These are phyloP conservation scores for Glaciozyma martinii DNA, from an alignment of 768 basidiomycete genomes.

Conservation along the genomic window DNA sequence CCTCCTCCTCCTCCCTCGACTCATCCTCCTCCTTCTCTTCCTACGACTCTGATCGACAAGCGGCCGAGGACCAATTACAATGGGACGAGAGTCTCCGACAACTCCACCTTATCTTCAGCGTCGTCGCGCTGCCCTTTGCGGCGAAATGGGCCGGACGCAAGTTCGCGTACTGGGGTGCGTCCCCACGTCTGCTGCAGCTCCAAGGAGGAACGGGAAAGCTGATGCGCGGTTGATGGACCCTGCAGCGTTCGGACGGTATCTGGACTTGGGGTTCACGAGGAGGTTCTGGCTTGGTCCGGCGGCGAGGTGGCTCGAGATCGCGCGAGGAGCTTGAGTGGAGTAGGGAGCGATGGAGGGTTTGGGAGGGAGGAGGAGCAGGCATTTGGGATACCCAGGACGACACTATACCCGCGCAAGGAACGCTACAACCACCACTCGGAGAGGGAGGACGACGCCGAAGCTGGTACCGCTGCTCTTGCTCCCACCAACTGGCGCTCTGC, in stretches of 20 bases:
- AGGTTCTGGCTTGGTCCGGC: constrained; percentile 2
- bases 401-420: too few species aligned
- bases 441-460: too few species aligned
- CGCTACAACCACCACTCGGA: too few species aligned
- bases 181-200: not conserved
- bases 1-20: not conserved
- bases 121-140: constrained; percentile 1
- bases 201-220: too few species aligned
- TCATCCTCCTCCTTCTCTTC: not conserved
- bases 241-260: not conserved
- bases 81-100: constrained; percentile 2
- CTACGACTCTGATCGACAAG: not conserved
- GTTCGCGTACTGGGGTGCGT: not conserved
- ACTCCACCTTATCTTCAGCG: not conserved
- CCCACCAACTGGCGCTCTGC: too few species aligned
- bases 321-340: constrained; percentile 1
- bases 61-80: not conserved
- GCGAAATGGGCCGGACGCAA: not conserved
- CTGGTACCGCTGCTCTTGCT: too few species aligned
- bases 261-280: not conserved
- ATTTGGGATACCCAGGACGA: not conserved
- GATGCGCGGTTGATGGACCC: too few species aligned
- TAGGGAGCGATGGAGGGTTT: not conserved
- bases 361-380: not conserved
- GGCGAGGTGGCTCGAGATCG: not conserved